Percentiles rank a stretch among this genome's conserved stretches.
These are phyloP conservation scores for Suillus brevipes DNA, from an alignment of 768 basidiomycete species.

Conservation along the genomic window DNA sequence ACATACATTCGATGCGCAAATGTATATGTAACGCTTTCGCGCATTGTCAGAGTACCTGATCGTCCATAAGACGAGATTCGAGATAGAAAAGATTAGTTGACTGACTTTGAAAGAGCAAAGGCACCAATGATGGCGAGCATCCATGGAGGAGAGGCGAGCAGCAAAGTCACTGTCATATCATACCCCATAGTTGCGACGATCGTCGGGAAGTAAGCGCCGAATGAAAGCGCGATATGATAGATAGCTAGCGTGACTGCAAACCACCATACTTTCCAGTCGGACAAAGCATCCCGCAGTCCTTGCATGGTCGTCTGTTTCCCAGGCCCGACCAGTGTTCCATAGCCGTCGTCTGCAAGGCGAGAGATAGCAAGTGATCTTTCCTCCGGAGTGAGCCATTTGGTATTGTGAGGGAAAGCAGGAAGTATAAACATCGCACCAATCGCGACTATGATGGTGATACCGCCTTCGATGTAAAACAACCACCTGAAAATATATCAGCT, in stretches of 20 bases:
- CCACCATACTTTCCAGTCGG: slow-evolving; percentile 45
- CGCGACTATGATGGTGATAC: slow-evolving; percentile 35
- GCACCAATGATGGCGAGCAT: slow-evolving; percentile 32
- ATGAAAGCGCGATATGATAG: slow-evolving; percentile 17
- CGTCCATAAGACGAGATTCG: not conserved
- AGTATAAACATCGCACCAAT: slow-evolving; percentile 35
- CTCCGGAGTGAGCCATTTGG: slow-evolving; percentile 30
- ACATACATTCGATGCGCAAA: slow-evolving; percentile 46
- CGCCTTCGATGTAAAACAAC: slow-evolving; percentile 34
- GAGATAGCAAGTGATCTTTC: slow-evolving; percentile 33
- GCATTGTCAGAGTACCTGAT: slow-evolving; percentile 64
- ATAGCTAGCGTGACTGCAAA: slow-evolving; percentile 25
- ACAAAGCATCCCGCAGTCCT: slow-evolving; percentile 38
- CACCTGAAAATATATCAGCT: slow-evolving; percentile 4
- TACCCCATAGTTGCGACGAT: slow-evolving; percentile 30
- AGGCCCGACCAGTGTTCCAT: slow-evolving; percentile 7
- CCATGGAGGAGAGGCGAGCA: slow-evolving; percentile 44
- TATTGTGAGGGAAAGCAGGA: slow-evolving; percentile 38
- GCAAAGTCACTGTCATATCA: slow-evolving; percentile 37
- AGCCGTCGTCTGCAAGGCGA: slow-evolving; percentile 31
- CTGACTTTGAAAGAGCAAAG: slow-evolving; percentile 18
- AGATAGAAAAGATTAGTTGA: not conserved
- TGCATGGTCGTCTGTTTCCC: slow-evolving; percentile 14
- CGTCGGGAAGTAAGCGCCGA: slow-evolving; percentile 25
- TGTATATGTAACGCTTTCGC: slow-evolving; percentile 70